Percentiles rank a stretch among this genome's conserved stretches.
phyloP scores from a whole-genome alignment of 2,329 filamentous ascomycete species.

The Monosporascus sp. region DNA sequence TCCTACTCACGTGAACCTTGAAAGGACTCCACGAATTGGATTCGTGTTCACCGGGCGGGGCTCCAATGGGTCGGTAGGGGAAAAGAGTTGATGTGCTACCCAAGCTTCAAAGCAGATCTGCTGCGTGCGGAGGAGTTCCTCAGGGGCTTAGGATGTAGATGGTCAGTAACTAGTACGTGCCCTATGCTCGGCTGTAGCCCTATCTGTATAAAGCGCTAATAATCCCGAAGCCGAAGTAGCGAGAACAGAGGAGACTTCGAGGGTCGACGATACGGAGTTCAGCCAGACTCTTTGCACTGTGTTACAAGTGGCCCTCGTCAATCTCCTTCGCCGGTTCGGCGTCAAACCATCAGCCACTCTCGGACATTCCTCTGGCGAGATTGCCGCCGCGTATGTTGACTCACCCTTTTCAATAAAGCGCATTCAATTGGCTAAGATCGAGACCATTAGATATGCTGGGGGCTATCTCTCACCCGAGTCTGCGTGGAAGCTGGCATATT shows the following conservation, averaged over 20 bases:
- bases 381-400: conserved; percentile 33
- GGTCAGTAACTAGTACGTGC: conserved; percentile 8
- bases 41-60: conserved; percentile 34
- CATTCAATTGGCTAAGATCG: neutral
- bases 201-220: no score
- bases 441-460: conserved; percentile 4
- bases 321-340: conserved; percentile 25
- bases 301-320: conserved; percentile 36
- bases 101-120: conserved; percentile 13
- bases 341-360: conserved; percentile 24
- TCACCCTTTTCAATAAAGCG: conserved; percentile 6
- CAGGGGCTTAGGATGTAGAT: conserved; percentile 5
- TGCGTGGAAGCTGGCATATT: conserved; percentile 11
- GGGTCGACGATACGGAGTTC: conserved; percentile 18
- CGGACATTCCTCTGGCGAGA: conserved; percentile 35
- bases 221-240: no score
- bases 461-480: conserved; percentile 9
- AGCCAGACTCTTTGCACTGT: conserved; percentile 38
- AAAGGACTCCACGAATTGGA: conserved; percentile 8
- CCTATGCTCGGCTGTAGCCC: no score
- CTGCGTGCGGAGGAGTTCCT: conserved; percentile 4
- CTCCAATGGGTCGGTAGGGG: conserved; percentile 33
- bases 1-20: conserved; percentile 2
- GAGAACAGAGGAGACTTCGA: conserved; percentile 8
- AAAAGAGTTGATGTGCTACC: conserved; percentile 18